Evolutionary conservation across 257 asterid species (phyloP).

Genomic region (Rauvolfia tetraphylla): DNA sequence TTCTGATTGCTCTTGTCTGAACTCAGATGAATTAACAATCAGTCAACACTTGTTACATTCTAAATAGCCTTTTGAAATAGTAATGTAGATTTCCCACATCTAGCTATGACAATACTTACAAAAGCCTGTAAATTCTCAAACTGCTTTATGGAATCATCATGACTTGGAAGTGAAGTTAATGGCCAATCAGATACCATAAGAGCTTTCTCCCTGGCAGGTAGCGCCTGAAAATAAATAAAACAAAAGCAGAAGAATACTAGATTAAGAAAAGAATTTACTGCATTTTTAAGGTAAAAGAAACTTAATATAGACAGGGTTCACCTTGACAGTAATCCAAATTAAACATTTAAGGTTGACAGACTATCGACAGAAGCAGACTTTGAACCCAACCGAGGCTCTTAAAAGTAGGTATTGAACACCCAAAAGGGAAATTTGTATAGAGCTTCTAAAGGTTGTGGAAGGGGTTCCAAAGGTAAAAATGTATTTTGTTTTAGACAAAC

Average conservation of each 20-base stretch:
- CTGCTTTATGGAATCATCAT: conserved; percentile 59
- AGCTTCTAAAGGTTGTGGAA: background rate
- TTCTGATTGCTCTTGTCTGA: conserved; percentile 91
- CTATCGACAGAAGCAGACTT: background rate
- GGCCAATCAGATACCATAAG: conserved; percentile 92
- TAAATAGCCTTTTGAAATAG: background rate
- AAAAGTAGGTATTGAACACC: background rate
- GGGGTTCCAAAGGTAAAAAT: background rate
- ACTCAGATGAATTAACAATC: conserved; percentile 20
- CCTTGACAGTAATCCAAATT: background rate
- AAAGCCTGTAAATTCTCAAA: conserved; percentile 87
- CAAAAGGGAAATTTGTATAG: background rate
- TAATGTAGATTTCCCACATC: background rate
- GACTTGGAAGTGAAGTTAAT: conserved; percentile 66
- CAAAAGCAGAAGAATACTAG: background rate
- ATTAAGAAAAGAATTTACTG: background rate
- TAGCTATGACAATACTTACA: conserved; percentile 39
- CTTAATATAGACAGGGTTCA: background rate
- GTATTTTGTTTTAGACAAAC: background rate
- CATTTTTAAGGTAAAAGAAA: background rate
- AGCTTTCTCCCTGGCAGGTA: conserved; percentile 74
- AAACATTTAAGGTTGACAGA: background rate
- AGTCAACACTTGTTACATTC: background rate
- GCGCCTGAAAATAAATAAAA: conserved; percentile 45
- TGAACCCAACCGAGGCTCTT: background rate